Base-by-base conservation (phyloP, 2,329 filamentous ascomycete species). In the Exophiala mesophila region DNA sequence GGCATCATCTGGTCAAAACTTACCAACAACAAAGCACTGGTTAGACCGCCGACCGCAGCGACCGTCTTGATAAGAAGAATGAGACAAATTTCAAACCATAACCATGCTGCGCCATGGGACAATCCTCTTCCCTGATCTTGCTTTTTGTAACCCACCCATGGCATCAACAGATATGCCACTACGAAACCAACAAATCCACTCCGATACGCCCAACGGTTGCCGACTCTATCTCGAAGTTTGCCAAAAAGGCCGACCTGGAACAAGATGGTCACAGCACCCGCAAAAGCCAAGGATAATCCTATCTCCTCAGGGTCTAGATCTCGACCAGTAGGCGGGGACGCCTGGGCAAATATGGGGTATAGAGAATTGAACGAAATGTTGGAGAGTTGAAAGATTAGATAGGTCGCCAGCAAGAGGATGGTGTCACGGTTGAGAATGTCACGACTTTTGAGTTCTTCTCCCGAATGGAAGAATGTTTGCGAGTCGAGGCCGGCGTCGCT, bases 281-380 rank as follows among this genome's bases (percentile, higher is more conserved):
- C 87, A 49, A 94, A 82, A 0, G 86, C 90, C 39, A 96, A 71
- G 1, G 85, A 86, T 13, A 95, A 66, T 1, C 92, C 92, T 32
- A 97, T 95, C 46, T 85, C 87, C 43, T 80, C 76, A 0, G 90
- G 87, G 0, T 76, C 76, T 3, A 97, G 71, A 1, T 74, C 72
- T 29, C 92, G 83, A 13, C 92, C 92, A 0, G 82, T 82, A 0
- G 92, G 92, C 0, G 80, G 72, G 1, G 76, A 64, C 0, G 84
- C 80, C 41, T 89, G 82, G 1, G 83, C 86, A 56, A 97, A 98
- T 40, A 97, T 90, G 1, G 92, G 92, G 57, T 94, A 98, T 0
- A 98, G 71, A 13, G 87, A 90, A 65, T 95, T 96, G 74, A 89
- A 98, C 3, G 88, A 88, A 53, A 96, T 88, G 63, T 97, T 97